These are phyloP conservation scores for Plantago major DNA, from an alignment of 257 asterid genomes.

Conservation along the genomic window DNA sequence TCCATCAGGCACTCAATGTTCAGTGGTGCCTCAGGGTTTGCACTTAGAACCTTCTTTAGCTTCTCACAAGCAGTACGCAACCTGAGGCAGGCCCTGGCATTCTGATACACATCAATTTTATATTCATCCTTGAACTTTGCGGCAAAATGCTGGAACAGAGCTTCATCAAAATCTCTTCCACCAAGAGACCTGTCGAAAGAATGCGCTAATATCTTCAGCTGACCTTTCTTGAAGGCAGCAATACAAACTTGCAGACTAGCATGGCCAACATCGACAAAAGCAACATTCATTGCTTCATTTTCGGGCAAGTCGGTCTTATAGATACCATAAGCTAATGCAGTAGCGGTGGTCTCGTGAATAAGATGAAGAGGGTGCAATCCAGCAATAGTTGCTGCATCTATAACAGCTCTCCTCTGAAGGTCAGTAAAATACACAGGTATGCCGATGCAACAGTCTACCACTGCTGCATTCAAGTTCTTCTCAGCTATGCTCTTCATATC, in stretches of 20 bases:
- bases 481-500: slow-evolving; percentile 77
- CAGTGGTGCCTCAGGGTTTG: slow-evolving; percentile 89
- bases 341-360: slow-evolving; percentile 97
- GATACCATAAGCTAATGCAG: slow-evolving; percentile 93
- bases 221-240: slow-evolving; percentile 94
- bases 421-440: slow-evolving; percentile 90
- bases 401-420: slow-evolving; percentile 87
- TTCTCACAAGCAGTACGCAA: slow-evolving; percentile 92
- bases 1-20: slow-evolving; percentile 94
- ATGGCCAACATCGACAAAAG: slow-evolving; percentile 85
- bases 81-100: slow-evolving; percentile 88
- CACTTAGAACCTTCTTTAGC: slow-evolving; percentile 86
- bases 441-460: slow-evolving; percentile 94
- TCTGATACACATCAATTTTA: slow-evolving; percentile 84
- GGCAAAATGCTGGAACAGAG: slow-evolving; percentile 80
- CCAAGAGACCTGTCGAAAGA: slow-evolving; percentile 86
- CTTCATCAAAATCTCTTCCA: slow-evolving; percentile 96
- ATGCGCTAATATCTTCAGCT: slow-evolving; percentile 83
- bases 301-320: slow-evolving; percentile 94
- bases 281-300: slow-evolving; percentile 70
- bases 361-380: slow-evolving; percentile 90
- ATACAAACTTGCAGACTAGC: slow-evolving; percentile 91
- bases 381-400: slow-evolving; percentile 94
- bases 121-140: slow-evolving; percentile 86
- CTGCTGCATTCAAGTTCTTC: slow-evolving; percentile 80